Conservation (phyloP, 371 early-diverging fungal genomes). For the Choanephora cucurbitarum region DNA sequence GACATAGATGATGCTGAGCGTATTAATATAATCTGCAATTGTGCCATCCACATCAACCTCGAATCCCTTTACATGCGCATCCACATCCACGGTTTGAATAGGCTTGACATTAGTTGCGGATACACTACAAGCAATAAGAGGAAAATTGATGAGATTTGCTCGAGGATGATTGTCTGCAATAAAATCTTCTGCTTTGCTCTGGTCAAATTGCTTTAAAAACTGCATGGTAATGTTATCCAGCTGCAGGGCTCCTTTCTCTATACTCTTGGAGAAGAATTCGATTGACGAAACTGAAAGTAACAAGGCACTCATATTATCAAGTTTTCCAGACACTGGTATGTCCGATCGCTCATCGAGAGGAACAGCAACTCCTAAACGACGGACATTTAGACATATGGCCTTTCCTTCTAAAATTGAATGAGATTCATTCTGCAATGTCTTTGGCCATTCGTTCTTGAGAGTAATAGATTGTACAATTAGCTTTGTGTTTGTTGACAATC, state of each 20-base stretch:
- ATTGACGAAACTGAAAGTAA: slow-evolving; percentile 63
- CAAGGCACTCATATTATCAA: slow-evolving; percentile 52
- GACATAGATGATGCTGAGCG: slow-evolving; percentile 67
- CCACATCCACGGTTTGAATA: slow-evolving; percentile 51
- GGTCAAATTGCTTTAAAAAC: slow-evolving; percentile 76
- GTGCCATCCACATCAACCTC: slow-evolving; percentile 68
- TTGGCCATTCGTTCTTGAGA: slow-evolving; percentile 54
- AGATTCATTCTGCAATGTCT: slow-evolving; percentile 41
- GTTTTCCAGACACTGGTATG: slow-evolving; percentile 23
- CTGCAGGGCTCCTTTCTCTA: slow-evolving; percentile 59
- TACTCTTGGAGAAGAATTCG: slow-evolving; percentile 58
- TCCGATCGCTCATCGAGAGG: slow-evolving; percentile 58
- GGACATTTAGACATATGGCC: slow-evolving; percentile 53
- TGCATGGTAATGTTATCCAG: slow-evolving; percentile 67
- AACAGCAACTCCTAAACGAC: slow-evolving; percentile 67
- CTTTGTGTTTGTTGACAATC: slow-evolving; percentile 68
- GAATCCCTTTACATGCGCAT: slow-evolving; percentile 69
- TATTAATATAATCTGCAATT: slow-evolving; percentile 73
- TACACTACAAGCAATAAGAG: slow-evolving; percentile 59
- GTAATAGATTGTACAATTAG: slow-evolving; percentile 59
- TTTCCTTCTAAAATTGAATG: slow-evolving; percentile 62
- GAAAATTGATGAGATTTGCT: slow-evolving; percentile 68
- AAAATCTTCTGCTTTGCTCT: slow-evolving; percentile 70
- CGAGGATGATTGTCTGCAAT: slow-evolving; percentile 65
- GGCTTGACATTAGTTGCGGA: slow-evolving; percentile 34